A percentile compares a stretch with the other conserved stretches of the same genome.
phyloP scores from a whole-genome alignment of 768 basidiomycete genomes.

The Russula earlei region DNA sequence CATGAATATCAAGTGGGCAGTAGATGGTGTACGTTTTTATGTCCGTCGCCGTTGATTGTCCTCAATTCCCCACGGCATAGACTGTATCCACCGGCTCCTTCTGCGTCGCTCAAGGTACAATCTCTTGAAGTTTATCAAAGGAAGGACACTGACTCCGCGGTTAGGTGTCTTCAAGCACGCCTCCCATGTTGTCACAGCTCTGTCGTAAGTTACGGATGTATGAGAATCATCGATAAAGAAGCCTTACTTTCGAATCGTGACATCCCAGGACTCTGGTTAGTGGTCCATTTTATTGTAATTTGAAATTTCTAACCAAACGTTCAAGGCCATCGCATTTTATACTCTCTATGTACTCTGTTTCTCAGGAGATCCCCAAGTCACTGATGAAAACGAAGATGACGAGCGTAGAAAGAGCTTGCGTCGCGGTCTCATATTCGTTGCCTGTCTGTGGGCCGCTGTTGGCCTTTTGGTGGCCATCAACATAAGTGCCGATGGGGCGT shows the following conservation, averaged over 20 bases:
- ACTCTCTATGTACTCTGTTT: neutral
- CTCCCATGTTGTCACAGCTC: neutral
- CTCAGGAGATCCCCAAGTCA: no score
- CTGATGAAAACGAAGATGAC: no score
- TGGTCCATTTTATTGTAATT: neutral
- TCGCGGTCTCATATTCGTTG: neutral
- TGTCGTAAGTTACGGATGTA: neutral
- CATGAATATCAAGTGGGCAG: conserved; percentile 30
- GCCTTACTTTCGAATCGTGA: neutral
- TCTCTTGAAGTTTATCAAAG: neutral
- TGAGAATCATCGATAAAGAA: no score
- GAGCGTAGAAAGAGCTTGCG: neutral
- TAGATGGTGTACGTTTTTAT: conserved; percentile 23
- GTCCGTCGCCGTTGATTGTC: neutral
- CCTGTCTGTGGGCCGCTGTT: neutral
- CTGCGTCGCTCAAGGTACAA: neutral
- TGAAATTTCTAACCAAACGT: neutral
- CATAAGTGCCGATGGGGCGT: neutral
- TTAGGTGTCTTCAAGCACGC: neutral
- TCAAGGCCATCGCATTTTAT: neutral
- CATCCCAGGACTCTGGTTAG: neutral
- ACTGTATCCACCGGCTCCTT: neutral
- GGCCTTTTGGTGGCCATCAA: neutral
- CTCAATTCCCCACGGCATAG: neutral
- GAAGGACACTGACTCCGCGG: neutral